Evolutionary conservation across 495 filamentous ascomycete genomes (phyloP), one percentile per base, ranked within the genome.

Genomic region (Pyronema domesticum): DNA sequence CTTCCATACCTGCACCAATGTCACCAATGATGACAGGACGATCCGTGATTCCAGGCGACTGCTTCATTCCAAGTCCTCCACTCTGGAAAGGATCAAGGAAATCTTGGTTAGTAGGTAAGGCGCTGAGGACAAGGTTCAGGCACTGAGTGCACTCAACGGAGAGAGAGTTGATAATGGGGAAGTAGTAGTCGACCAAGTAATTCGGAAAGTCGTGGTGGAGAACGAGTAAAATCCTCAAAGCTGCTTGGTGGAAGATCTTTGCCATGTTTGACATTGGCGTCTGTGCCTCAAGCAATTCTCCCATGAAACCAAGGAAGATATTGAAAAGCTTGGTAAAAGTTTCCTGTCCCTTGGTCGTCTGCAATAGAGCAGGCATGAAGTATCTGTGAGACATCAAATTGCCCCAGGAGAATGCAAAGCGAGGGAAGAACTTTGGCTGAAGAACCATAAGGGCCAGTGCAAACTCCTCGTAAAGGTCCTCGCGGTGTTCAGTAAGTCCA

Each of bases 121-220:
- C 87, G 57, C 82, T 83, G 49, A 95, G 76, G 44, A 96, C 77
- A 37, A 95, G 72, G 67, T 94, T 96, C 58, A 85, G 81, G 54
- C 96, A 76, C 67, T 99, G 91, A 23, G 80, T 80, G 63, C 83
- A 89, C 60, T 93, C 85, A 18, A 77, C 74, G 0, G 93, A 87
- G 49, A 96, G 85, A 59, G 78, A 79, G 65, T 86, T 82, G 74
- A 84, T 88, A 44, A 99, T 78, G 54, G 81, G 78, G 58, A 82
- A 80, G 59, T 94, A 84, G 64, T 91, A 84, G 59, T 89, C 84
- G 30, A 82, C 81, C 42, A 96, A 73, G 66, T 94, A 96, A 53
- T 94, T 88, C 0, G 88, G 85, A 68, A 85, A 95, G 65, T 99
- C 91, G 58, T 96, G 91, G 54, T 93, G 83, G 46, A 99, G 72